phyloP scores from a whole-genome alignment of 140 eudicot species.

The Bidens hawaiensis region DNA sequence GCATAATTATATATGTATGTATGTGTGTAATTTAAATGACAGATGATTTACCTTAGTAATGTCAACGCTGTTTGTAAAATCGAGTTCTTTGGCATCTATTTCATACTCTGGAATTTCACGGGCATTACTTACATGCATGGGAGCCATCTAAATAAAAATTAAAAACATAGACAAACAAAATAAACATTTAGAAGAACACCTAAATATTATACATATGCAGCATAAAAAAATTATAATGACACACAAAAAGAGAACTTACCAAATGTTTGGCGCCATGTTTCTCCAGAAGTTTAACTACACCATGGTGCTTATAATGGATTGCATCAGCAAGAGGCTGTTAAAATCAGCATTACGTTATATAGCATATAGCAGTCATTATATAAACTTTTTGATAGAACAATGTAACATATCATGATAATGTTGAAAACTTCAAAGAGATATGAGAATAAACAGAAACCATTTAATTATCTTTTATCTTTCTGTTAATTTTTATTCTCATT shows the following conservation, averaged over 20 bases:
- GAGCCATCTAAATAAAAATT: constrained; percentile 81
- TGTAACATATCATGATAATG: background rate
- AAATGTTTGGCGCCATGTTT: constrained; percentile 81
- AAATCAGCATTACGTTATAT: constrained; percentile 2
- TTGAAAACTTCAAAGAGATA: background rate
- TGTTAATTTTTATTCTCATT: background rate
- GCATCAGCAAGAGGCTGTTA: constrained; percentile 85
- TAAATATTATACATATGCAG: background rate
- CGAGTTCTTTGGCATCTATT: constrained; percentile 84
- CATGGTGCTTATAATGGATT: constrained; percentile 73
- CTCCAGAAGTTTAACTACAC: constrained; percentile 75
- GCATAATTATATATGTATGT: no score
- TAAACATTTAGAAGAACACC: background rate
- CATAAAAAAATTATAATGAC: background rate
- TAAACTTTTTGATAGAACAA: background rate
- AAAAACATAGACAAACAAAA: background rate
- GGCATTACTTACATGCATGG: constrained; percentile 78
- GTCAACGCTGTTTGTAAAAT: constrained; percentile 79
- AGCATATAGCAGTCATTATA: background rate
- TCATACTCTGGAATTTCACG: constrained; percentile 97
- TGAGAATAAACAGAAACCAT: background rate
- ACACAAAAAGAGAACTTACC: constrained; percentile 35
- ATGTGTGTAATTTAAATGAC: background rate
- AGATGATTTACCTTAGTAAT: constrained; percentile 62
- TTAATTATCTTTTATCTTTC: background rate